These are phyloP conservation scores for Talaromyces nanjingensis DNA, from an alignment of 495 filamentous ascomycete species.

Conservation along the genomic window DNA sequence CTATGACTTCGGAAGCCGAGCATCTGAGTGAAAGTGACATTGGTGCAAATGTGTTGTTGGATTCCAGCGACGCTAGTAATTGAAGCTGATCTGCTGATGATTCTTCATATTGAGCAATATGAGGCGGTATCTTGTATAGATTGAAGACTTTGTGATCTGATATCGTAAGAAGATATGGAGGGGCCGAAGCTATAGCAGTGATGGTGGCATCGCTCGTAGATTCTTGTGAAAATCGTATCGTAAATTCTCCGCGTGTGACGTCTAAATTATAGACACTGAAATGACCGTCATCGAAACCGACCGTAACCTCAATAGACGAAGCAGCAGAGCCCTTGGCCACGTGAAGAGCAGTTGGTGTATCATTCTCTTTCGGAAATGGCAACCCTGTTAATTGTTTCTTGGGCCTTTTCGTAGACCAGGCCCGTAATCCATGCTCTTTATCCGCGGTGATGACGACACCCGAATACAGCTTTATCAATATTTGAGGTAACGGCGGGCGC, in stretches of 20 bases:
- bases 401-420: constrained; percentile 62
- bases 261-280: constrained; percentile 64
- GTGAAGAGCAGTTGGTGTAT: constrained; percentile 6
- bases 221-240: constrained; percentile 45
- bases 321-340: constrained; percentile 28
- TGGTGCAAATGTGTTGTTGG: constrained; percentile 72
- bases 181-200: constrained; percentile 65
- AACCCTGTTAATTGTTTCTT: constrained; percentile 28
- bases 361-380: constrained; percentile 12
- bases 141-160: constrained; percentile 65
- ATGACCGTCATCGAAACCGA: constrained; percentile 73
- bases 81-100: constrained; percentile 25
- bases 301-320: constrained; percentile 48
- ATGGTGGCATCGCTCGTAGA: constrained; percentile 52
- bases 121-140: constrained; percentile 55
- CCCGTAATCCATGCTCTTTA: constrained; percentile 57
- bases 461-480: constrained; percentile 65
- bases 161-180: constrained; percentile 73
- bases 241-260: constrained; percentile 32
- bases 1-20: constrained; percentile 52
- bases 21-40: constrained; percentile 70
- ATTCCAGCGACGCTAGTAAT: constrained; percentile 73
- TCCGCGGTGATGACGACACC: constrained; percentile 78
- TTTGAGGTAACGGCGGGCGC: constrained; percentile 44
- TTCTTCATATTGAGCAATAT: not conserved